Percentiles rank a stretch among this genome's conserved stretches.
These are phyloP conservation scores for Tetracladium setigerum DNA, from an alignment of 495 filamentous ascomycete genomes.

Conservation along the genomic window DNA sequence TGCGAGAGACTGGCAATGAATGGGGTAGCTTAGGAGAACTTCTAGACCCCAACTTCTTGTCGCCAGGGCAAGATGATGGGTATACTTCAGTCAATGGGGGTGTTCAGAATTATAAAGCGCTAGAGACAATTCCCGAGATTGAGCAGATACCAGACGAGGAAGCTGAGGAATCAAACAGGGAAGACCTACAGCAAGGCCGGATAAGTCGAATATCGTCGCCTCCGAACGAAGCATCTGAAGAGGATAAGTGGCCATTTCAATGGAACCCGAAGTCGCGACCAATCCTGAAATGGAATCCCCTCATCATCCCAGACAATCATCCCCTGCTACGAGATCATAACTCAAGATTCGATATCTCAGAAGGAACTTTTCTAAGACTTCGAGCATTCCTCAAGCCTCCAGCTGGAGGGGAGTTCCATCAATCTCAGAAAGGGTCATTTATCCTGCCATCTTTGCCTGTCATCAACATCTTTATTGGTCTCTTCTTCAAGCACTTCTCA, in stretches of 20 bases:
- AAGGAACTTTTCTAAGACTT: constrained; percentile 1
- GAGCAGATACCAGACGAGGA: too few species aligned
- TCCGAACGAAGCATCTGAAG: constrained; percentile 14
- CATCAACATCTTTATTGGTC: constrained; percentile 11
- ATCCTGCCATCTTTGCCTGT: constrained; percentile 4
- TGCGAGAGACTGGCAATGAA: constrained; percentile 10
- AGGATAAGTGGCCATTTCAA: constrained; percentile 14
- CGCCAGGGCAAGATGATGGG: not conserved
- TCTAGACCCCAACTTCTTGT: not conserved
- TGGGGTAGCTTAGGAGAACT: not conserved
- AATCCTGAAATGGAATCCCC: constrained; percentile 6
- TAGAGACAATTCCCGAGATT: too few species aligned
- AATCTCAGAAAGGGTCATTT: constrained; percentile 7
- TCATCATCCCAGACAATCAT: constrained; percentile 6
- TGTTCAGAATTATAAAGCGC: too few species aligned
- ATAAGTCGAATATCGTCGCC: constrained; percentile 11
- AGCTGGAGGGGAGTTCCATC: constrained; percentile 7
- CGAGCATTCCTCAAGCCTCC: constrained; percentile 8
- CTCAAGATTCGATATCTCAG: constrained; percentile 8
- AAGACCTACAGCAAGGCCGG: not conserved
- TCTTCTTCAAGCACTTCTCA: constrained; percentile 13
- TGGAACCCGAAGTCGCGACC: constrained; percentile 11
- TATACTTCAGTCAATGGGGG: too few species aligned
- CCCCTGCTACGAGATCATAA: constrained; percentile 3
- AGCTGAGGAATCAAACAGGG: too few species aligned